phyloP scores from a whole-genome alignment of 257 asterid species.

The Solanum tarapatanum region DNA sequence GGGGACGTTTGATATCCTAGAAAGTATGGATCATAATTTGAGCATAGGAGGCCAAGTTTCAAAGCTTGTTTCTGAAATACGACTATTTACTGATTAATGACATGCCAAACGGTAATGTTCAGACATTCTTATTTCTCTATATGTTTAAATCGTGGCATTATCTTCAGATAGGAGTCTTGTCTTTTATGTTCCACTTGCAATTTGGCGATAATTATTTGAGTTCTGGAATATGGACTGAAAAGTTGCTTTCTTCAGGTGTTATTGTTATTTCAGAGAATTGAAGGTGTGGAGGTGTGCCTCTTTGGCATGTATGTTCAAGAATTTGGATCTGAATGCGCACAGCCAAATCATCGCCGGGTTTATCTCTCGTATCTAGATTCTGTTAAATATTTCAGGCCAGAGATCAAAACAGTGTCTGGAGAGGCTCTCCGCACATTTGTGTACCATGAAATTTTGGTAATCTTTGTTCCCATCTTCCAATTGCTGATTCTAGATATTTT shows the following conservation, averaged over 20 bases:
- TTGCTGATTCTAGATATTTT: neutral
- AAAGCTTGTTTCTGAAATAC: neutral
- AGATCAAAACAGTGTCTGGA: slow-evolving; percentile 77
- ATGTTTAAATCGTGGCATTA: neutral
- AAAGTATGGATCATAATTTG: neutral
- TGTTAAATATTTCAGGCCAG: slow-evolving; percentile 97
- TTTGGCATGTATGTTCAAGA: slow-evolving; percentile 99
- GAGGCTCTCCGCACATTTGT: slow-evolving; percentile 98
- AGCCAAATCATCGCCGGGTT: slow-evolving; percentile 97
- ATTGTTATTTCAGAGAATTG: slow-evolving; percentile 84
- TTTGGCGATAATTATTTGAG: neutral
- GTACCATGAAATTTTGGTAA: slow-evolving; percentile 95
- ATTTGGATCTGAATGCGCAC: slow-evolving; percentile 93
- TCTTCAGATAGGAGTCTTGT: neutral
- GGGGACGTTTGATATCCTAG: neutral
- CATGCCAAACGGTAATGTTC: neutral
- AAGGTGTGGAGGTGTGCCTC: slow-evolving; percentile 98
- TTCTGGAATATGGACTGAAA: slow-evolving; percentile 5
- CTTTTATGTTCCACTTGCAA: neutral
- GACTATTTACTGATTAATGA: neutral
- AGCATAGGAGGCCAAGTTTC: neutral
- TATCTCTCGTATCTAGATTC: slow-evolving; percentile 97
- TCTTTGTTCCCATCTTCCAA: slow-evolving; percentile 6
- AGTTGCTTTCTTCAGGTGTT: slow-evolving; percentile 51
- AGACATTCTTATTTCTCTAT: neutral